Evolutionary conservation across 2,329 filamentous ascomycete genomes (phyloP), one percentile per base, ranked within the genome.

Genomic region (Aspergillus sp.): DNA sequence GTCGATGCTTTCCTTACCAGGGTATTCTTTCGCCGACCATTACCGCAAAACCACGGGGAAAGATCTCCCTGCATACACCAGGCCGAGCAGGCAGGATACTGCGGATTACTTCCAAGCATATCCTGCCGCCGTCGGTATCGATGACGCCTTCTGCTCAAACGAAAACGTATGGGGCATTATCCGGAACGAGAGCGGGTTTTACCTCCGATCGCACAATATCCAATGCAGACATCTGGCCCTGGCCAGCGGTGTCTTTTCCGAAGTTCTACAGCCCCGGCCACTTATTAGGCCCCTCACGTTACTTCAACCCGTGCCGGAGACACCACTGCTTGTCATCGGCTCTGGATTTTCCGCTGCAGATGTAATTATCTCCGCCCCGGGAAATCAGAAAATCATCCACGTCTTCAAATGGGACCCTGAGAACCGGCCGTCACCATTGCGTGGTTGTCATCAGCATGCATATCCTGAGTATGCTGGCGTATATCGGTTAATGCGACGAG

Each of bases 271-370:
- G 11, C 81, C 83, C 2, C 79, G 79, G 9, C 75, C 78, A 2
- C 65, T 81, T 9, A 74, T 85, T 3, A 68, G 74, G 15, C 81
- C 82, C 1, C 63, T 86, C 7, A 62, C 77, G 7, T 48, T 66
- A 27, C 67, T 76, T 2, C 64, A 65, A 14, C 43, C 69, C 63
- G 54, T 63, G 57, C 57, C 68, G 2, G 31, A 62, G 4, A 62
- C 66, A 3, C 81, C 83, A 0, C 66, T 86, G 2, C 75, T 87
- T 4, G 80, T 86, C 6, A 76, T 87, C 49, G 84, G 84, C 6
- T 86, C 84, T 8, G 84, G 84, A 0, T 87, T 86, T 68, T 84
- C 83, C 3, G 84, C 84, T 2, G 84, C 84, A 24, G 84, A 87
- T 70, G 75, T 82, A 3, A 86, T 86, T 50, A 81, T 86, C 40